phyloP scores from a whole-genome alignment of 257 asterid genomes.

The Capsicum baccatum region DNA sequence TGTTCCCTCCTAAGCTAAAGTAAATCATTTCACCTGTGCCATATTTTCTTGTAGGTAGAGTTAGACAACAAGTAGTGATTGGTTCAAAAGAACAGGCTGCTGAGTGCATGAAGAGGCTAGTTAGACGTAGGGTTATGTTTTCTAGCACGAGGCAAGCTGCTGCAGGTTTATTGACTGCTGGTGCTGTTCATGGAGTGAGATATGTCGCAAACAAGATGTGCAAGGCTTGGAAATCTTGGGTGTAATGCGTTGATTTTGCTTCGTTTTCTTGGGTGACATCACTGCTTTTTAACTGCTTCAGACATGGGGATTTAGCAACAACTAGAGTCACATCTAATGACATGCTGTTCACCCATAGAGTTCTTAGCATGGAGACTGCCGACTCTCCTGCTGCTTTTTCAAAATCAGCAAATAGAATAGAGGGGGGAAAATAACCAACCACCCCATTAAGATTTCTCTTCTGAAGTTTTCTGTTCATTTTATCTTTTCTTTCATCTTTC shows the following conservation, averaged over 20 bases:
- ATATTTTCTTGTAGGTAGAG: constrained; percentile 43
- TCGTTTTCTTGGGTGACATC: background rate
- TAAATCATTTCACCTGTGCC: background rate
- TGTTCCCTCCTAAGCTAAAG: constrained; percentile 1
- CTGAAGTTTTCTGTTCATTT: background rate
- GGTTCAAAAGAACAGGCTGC: constrained; percentile 76
- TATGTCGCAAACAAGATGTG: constrained; percentile 74
- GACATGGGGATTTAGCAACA: constrained; percentile 1
- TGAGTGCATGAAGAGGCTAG: constrained; percentile 57
- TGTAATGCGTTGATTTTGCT: constrained; percentile 23
- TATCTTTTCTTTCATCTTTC: background rate
- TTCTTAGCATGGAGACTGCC: background rate
- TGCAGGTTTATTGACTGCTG: constrained; percentile 86
- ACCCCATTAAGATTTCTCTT: background rate
- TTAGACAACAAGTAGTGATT: constrained; percentile 43
- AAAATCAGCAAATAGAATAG: background rate
- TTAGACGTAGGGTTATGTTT: constrained; percentile 78
- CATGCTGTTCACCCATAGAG: constrained; percentile 9
- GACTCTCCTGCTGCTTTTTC: constrained; percentile 15
- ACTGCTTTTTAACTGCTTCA: background rate
- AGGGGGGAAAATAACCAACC: background rate
- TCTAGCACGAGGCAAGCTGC: constrained; percentile 91
- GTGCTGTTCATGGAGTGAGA: constrained; percentile 68
- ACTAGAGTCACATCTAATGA: background rate
- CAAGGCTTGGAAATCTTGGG: constrained; percentile 85